phyloP scores from a whole-genome alignment of 306 rosid species.

The Styphnolobium japonicum region DNA sequence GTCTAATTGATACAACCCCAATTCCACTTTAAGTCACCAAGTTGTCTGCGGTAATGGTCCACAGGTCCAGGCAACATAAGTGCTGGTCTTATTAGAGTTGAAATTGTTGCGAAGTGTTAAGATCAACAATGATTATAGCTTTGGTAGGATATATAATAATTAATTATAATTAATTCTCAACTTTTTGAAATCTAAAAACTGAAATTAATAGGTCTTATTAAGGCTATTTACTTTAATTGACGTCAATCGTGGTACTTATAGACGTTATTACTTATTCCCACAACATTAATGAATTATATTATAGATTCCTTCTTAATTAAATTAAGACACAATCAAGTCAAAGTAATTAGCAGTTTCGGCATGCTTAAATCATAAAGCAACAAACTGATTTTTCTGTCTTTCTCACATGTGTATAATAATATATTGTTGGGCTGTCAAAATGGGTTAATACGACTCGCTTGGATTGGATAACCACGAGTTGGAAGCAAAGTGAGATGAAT shows the following conservation, averaged over 20 bases:
- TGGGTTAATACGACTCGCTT: no score
- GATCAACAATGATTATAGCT: constrained; percentile 23
- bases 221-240: constrained; percentile 6
- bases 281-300: background rate
- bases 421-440: no score
- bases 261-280: constrained; percentile 27
- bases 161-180: background rate
- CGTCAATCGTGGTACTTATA: constrained; percentile 22
- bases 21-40: constrained; percentile 36
- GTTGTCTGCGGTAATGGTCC: constrained; percentile 14
- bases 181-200: background rate
- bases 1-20: background rate
- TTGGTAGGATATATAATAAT: background rate
- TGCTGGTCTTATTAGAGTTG: constrained; percentile 24
- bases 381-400: constrained; percentile 25
- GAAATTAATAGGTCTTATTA: background rate
- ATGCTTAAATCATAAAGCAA: constrained; percentile 22
- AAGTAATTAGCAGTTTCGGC: background rate
- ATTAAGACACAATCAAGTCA: constrained; percentile 19
- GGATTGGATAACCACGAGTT: no score
- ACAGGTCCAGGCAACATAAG: constrained; percentile 13
- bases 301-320: constrained; percentile 32
- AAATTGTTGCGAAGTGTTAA: constrained; percentile 15
- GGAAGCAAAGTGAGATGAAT: no score
- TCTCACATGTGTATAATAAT: background rate